Percentiles rank a stretch among this genome's conserved stretches.
Conservation (phyloP, 2,329 filamentous ascomycete species). For the Drechslerella dactyloides region DNA sequence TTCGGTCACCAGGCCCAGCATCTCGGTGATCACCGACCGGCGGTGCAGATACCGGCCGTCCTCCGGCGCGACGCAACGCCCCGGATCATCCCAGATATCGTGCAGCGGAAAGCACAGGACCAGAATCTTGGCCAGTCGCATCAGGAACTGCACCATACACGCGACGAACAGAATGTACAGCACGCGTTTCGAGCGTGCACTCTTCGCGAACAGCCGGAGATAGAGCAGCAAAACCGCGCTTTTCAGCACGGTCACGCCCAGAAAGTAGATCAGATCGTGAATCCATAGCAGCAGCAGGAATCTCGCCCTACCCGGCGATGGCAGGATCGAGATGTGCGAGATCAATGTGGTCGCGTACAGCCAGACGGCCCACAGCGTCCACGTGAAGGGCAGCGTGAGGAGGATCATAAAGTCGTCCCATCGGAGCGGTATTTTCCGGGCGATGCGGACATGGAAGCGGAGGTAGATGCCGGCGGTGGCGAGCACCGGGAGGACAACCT, state of each 20-base stretch:
- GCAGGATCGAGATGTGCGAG: constrained; percentile 22
- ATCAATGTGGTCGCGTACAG: constrained; percentile 27
- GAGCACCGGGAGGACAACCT: constrained; percentile 40
- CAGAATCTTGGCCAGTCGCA: constrained; percentile 33
- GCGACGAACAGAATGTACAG: constrained; percentile 28
- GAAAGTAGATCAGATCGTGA: constrained; percentile 25
- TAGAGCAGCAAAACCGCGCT: constrained; percentile 34
- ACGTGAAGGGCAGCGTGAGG: constrained; percentile 31
- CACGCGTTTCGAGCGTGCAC: constrained; percentile 22
- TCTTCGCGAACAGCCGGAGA: constrained; percentile 37
- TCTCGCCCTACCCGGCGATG: constrained; percentile 7
- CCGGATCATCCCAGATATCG: constrained; percentile 38
- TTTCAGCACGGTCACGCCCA: constrained; percentile 38
- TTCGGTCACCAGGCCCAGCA: constrained; percentile 26
- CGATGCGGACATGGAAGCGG: constrained; percentile 35
- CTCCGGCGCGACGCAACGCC: constrained; percentile 13
- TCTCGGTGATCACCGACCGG: no score
- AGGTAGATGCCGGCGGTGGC: constrained; percentile 29
- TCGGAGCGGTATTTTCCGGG: constrained; percentile 33
- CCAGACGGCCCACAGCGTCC: constrained; percentile 42
- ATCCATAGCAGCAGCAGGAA: constrained; percentile 40
- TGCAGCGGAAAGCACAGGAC: constrained; percentile 32
- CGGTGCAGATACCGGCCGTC: constrained; percentile 25
- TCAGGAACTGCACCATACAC: constrained; percentile 33
- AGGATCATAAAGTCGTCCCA: constrained; percentile 46